Percentiles rank a stretch among this genome's conserved stretches.
These are phyloP conservation scores for Populus ilicifolia DNA, from an alignment of 345 rosid species.

Conservation along the genomic window DNA sequence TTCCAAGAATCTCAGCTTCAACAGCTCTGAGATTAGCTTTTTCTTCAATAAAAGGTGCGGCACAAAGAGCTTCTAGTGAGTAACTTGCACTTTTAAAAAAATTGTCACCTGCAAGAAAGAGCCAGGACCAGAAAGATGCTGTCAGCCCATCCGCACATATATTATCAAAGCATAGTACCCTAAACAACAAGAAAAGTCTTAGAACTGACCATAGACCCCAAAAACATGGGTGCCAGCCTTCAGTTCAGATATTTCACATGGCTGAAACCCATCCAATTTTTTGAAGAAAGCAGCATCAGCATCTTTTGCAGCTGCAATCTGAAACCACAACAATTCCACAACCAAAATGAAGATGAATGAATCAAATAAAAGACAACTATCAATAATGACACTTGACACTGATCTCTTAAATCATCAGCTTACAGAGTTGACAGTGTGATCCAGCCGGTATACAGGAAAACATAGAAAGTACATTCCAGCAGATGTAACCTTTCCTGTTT, in stretches of 20 bases:
- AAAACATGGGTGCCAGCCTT: constrained; percentile 87
- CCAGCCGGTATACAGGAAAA: constrained; percentile 87
- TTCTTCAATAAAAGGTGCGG: constrained; percentile 66
- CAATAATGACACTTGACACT: background rate
- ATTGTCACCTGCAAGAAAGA: constrained; percentile 68
- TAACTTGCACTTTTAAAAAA: constrained; percentile 88
- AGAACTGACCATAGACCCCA: constrained; percentile 86
- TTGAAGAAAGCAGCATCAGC: constrained; percentile 89
- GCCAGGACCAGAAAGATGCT: constrained; percentile 12
- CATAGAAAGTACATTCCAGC: constrained; percentile 99
- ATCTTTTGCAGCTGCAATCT: constrained; percentile 87
- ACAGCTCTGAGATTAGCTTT: constrained; percentile 79
- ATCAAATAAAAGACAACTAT: constrained; percentile 9
- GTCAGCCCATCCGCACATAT: constrained; percentile 12
- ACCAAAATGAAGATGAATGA: constrained; percentile 13
- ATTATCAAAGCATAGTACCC: constrained; percentile 3
- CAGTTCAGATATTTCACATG: constrained; percentile 82
- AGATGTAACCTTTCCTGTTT: constrained; percentile 76
- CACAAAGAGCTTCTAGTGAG: constrained; percentile 83
- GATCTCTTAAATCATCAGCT: constrained; percentile 22
- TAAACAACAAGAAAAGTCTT: constrained; percentile 9
- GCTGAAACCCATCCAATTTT: constrained; percentile 92
- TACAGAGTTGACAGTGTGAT: constrained; percentile 74
- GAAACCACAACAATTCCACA: constrained; percentile 13
- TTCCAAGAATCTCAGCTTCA: constrained; percentile 79